Evolutionary conservation across 179 eudicot species (phyloP), one percentile per base, ranked within the genome.

Genomic region (Sideroxylon spinosum): DNA sequence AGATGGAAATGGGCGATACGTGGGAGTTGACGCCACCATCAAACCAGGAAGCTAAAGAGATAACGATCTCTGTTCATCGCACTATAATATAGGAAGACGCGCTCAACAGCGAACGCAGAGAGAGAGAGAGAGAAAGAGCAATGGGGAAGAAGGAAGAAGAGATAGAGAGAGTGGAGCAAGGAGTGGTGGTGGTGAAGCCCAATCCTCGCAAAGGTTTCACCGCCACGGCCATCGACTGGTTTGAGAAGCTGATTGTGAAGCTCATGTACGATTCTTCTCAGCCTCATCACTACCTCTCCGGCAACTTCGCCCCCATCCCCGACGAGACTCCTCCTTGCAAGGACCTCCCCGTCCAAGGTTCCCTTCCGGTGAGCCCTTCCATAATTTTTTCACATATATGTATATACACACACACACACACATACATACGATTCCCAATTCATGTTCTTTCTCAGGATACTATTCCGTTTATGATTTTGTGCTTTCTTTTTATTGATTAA

Each of bases 241-340:
- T 95, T 22, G 97, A 95, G 88, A 83, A 81, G 78, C 55, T 91
- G 60, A 74, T 88, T 3, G 95, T 90, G 19, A 93, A 95, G 81
- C 71, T 90, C 4, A 84, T 91, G 88, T 77, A 92, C 78, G 89
- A 88, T 72, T 25, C 91, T 20, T 84, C 88, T 0, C 76, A 63
- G 61, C 85, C 93, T 37, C 91, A 81, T 16, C 91, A 82, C 56
- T 94, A 83, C 78, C 93, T 94, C 14, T 68, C 90, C 44, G 97
- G 92, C 1, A 95, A 93, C 70, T 95, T 91, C 32, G 97, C 93
- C 66, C 98, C 98, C 4, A 88, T 88, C 71, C 4, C n/a, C n/a
- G 85, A 89, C 9, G 98, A 94, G 81, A 94, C 97, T 71, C 94
- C 94, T 74, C 98, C 97, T 23, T 78, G 78, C 76, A 81, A 81